Percentiles rank a stretch among this genome's conserved stretches.
These are phyloP conservation scores for Picochlorum sp. DNA, from an alignment of 139 green algal genomes.

Conservation along the genomic window DNA sequence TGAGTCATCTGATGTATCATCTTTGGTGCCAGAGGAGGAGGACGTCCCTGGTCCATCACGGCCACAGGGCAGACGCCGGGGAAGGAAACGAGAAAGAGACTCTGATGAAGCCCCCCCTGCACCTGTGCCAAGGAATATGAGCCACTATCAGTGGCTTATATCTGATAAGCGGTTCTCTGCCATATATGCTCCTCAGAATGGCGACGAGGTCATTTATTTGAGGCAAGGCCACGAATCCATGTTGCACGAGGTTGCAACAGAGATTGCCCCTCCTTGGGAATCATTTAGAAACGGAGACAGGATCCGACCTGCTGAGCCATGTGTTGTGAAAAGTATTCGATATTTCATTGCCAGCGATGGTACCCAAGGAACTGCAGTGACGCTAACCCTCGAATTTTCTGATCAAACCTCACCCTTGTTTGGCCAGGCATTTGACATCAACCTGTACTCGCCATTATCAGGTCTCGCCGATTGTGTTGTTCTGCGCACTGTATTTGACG, in stretches of 20 bases:
- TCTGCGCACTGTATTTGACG: conserved; percentile 26
- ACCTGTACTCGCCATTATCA: conserved; percentile 33
- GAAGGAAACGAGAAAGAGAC: conserved; percentile 2
- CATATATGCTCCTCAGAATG: conserved; percentile 54
- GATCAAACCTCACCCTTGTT: conserved; percentile 15
- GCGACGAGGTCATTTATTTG: conserved; percentile 64
- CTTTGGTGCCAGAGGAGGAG: conserved; percentile 4
- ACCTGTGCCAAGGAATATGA: conserved; percentile 10
- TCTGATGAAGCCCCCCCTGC: background rate
- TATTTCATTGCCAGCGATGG: conserved; percentile 43
- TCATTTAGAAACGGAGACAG: background rate
- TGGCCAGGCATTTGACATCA: conserved; percentile 33
- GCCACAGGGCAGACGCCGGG: conserved; percentile 3
- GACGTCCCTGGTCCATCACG: background rate
- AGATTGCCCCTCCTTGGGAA: conserved; percentile 33
- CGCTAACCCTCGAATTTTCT: conserved; percentile 8
- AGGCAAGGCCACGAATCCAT: conserved; percentile 37
- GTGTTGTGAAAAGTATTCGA: conserved; percentile 26
- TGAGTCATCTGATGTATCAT: background rate
- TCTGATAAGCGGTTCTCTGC: conserved; percentile 14
- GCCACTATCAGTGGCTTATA: conserved; percentile 43
- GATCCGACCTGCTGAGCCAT: conserved; percentile 49
- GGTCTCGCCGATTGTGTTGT: conserved; percentile 57
- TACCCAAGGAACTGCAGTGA: conserved; percentile 12
- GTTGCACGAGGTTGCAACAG: conserved; percentile 26